phyloP scores from a whole-genome alignment of 2,329 filamentous ascomycete species.

The Thelonectria blattea region DNA sequence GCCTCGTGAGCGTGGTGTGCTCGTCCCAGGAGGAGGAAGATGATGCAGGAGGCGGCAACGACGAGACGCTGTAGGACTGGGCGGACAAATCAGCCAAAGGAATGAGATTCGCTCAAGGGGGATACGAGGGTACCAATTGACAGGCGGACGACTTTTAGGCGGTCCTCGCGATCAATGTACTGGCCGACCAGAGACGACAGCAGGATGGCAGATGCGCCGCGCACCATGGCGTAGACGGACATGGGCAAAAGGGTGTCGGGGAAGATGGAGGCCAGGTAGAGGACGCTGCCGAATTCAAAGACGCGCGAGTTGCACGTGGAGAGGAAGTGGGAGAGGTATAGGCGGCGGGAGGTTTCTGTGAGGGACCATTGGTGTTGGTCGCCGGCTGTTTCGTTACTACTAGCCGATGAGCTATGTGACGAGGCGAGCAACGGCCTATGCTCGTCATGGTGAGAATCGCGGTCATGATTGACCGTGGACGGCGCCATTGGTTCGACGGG shows the following conservation, averaged over 20 bases:
- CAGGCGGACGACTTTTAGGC: conserved; percentile 55
- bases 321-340: conserved; percentile 66
- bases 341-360: conserved; percentile 35
- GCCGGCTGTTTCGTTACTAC: neutral
- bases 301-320: conserved; percentile 70
- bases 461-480: neutral
- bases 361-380: conserved; percentile 21
- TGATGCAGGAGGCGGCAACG: conserved; percentile 54
- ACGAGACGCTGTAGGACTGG: conserved; percentile 48
- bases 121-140: conserved; percentile 49
- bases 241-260: conserved; percentile 67
- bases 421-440: conserved; percentile 1
- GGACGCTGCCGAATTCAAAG: conserved; percentile 68
- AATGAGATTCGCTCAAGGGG: neutral
- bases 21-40: conserved; percentile 46
- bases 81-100: too few species aligned
- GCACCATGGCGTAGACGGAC: conserved; percentile 71
- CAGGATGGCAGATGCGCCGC: conserved; percentile 62
- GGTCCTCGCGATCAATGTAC: conserved; percentile 62
- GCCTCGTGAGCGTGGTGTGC: conserved; percentile 5
- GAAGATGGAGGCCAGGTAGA: conserved; percentile 63
- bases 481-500: conserved; percentile 14
- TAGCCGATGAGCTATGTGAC: neutral
- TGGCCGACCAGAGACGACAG: conserved; percentile 64
- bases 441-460: neutral